Evolutionary conservation across 225 moss, liverwort and hornwort species (phyloP), one percentile per base, ranked within the genome.

Genomic region (Bryoerythrophyllum caledonicum): DNA sequence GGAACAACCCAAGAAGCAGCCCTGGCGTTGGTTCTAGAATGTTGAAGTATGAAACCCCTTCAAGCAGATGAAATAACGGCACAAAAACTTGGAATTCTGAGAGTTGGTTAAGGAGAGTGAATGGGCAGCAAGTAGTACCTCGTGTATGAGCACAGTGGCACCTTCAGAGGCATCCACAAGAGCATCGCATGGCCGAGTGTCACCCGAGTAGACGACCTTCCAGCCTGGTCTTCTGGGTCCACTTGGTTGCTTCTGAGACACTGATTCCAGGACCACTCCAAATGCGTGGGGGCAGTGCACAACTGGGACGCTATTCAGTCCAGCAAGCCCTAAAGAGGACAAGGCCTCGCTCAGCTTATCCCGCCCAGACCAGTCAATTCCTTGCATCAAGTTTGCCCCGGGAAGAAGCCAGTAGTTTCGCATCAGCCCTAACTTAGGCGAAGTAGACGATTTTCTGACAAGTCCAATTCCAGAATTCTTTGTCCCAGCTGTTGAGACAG

Each of bases 151-250:
- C 7, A 99, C 93, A 14, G 95, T 99, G 37, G 99, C 99, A 59
- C 87, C 95, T 63, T 78, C 80, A 26, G 95, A 95, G 41, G 99
- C 99, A 64, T 95, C 90, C 70, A 95, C 90, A 70, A 99, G 95
- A n/a, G 91, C 83, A 27, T 81, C 73, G 65, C 99, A 99, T 15
- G 99, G 99, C 38, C 99, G 84, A 32, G 99, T 99, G 76, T 99
- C 99, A 58, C 99, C 99, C 38, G 99, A 99, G 74, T 99, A 99
- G 14, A 93, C 99, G 48, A 93, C 89, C 84, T 95, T 95, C 99
- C 99, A 99, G 44, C 99, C 99, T 63, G 75, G 81, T 62, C 82
- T 67, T 83, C 80, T 78, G 61, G 67, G 28, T 73, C 75, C 76
- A 70, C 65, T 63, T 72, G 75, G 17, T 57, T 54, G 81, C 25